Conservation (phyloP, 805 yeast genomes). For the Yarrowia divulgata region DNA sequence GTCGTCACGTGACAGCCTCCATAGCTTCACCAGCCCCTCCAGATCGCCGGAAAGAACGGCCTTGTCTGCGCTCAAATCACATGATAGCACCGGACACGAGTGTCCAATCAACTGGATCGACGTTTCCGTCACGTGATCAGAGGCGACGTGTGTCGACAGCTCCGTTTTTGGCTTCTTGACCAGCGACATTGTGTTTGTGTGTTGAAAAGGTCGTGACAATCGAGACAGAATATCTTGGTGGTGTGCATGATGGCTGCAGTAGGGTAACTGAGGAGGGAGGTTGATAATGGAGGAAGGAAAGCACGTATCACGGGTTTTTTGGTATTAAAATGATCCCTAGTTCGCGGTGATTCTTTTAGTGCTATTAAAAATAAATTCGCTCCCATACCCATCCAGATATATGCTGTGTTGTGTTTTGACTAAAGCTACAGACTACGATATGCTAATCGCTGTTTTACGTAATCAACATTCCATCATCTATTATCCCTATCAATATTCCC, state of each 20-base stretch:
- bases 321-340: background rate
- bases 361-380: too few relatives aligned
- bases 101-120: constrained; percentile 20
- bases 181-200: constrained; percentile 20
- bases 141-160: constrained; percentile 17
- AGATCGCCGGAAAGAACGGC: constrained; percentile 23
- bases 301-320: background rate
- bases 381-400: too few relatives aligned
- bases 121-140: constrained; percentile 11
- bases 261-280: background rate
- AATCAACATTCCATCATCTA: background rate
- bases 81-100: constrained; percentile 19
- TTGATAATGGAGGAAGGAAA: background rate
- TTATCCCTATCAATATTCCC: background rate
- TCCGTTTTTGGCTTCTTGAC: constrained; percentile 36
- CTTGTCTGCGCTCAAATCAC: constrained; percentile 13
- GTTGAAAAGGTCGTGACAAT: background rate
- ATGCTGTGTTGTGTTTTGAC: too few relatives aligned
- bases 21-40: constrained; percentile 35
- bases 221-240: constrained; percentile 21
- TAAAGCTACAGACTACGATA: too few relatives aligned
- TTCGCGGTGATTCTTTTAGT: background rate
- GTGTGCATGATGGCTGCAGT: constrained; percentile 15
- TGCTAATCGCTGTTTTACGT: too few relatives aligned
- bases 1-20: constrained; percentile 40